Evolutionary conservation across 1,139 yeast species (phyloP).

Genomic region (Candida sanyaensis): DNA sequence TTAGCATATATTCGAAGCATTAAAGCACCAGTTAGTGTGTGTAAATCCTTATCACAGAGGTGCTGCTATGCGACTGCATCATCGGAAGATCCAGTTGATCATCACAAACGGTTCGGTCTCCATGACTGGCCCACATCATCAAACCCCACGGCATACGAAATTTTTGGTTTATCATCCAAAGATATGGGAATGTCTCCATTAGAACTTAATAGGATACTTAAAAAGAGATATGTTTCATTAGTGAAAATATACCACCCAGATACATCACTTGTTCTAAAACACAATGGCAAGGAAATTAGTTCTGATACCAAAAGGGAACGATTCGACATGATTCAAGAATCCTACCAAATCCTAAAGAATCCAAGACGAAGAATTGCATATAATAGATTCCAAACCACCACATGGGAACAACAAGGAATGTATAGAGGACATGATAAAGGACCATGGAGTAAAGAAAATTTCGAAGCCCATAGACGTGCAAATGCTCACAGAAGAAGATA

Average conservation of each 20-base stretch:
- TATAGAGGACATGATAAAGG: constrained; percentile 40
- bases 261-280: constrained; percentile 33
- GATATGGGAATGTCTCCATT: constrained; percentile 16
- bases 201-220: constrained; percentile 49
- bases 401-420: constrained; percentile 25
- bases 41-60: background rate
- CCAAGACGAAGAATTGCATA: constrained; percentile 45
- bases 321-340: constrained; percentile 70
- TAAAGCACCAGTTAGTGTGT: background rate
- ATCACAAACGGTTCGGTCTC: constrained; percentile 17
- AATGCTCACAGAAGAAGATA: constrained; percentile 38
- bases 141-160: constrained; percentile 76
- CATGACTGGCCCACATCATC: constrained; percentile 57
- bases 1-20: background rate
- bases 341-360: constrained; percentile 70
- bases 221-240: constrained; percentile 57
- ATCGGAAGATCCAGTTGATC: constrained; percentile 11
- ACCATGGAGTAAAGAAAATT: constrained; percentile 18
- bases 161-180: constrained; percentile 47
- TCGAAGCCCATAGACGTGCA: constrained; percentile 41
- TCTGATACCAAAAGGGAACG: constrained; percentile 51
- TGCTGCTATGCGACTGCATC: constrained; percentile 6
- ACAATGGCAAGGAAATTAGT: constrained; percentile 30
- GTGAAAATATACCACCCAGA: constrained; percentile 93
- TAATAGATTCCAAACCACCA: constrained; percentile 25